Percentiles rank a stretch among this genome's conserved stretches.
These are phyloP conservation scores for Scheffersomyces illinoinensis DNA, from an alignment of 1,139 yeast genomes.

Conservation along the genomic window DNA sequence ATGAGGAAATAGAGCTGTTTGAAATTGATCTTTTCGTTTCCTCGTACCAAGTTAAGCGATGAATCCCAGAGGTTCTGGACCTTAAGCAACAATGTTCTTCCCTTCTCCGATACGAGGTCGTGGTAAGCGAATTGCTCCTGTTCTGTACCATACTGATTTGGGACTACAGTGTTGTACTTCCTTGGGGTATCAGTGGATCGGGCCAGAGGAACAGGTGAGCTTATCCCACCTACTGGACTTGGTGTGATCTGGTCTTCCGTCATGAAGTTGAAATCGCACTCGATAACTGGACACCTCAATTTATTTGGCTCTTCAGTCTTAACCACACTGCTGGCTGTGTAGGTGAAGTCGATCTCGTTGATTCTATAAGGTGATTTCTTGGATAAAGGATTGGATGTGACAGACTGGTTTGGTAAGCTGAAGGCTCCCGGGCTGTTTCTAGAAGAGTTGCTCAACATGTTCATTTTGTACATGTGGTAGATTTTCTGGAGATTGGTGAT, in stretches of 20 bases:
- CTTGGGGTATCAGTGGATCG: background rate
- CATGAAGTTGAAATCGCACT: constrained; percentile 42
- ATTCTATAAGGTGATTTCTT: constrained; percentile 13
- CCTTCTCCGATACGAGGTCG: constrained; percentile 4
- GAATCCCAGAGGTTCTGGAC: constrained; percentile 31
- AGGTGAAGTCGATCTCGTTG: constrained; percentile 30
- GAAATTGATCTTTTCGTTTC: constrained; percentile 22
- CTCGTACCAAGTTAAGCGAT: constrained; percentile 21
- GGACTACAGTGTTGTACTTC: background rate
- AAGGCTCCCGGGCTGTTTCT: background rate
- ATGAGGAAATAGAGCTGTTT: constrained; percentile 36
- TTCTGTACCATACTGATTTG: background rate
- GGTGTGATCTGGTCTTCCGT: constrained; percentile 21
- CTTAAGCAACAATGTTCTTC: constrained; percentile 10
- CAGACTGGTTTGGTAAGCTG: background rate
- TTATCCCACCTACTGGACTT: background rate
- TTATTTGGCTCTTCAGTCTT: constrained; percentile 9
- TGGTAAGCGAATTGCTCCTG: background rate
- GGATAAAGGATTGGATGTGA: constrained; percentile 4
- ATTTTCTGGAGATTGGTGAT: constrained; percentile 43
- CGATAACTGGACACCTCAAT: constrained; percentile 42
- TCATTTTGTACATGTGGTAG: constrained; percentile 40
- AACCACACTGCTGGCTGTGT: constrained; percentile 11
- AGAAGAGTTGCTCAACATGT: constrained; percentile 12
- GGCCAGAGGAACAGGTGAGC: constrained; percentile 2